Base-by-base conservation (phyloP, 2,329 filamentous ascomycete species). In the Rhynchosporium graminicola region DNA sequence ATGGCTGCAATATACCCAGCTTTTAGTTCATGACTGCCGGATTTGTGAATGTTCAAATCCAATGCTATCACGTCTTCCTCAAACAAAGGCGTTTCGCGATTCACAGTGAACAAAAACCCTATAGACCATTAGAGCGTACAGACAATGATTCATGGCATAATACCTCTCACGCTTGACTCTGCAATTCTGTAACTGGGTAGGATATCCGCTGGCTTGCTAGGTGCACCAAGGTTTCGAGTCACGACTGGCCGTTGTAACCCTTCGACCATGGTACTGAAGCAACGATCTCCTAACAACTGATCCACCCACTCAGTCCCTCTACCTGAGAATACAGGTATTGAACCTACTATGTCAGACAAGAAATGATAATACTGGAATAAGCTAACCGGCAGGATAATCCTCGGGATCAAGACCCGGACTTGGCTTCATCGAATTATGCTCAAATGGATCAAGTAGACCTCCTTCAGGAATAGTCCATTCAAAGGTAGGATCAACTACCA, bases 1-100 rank as follows among this genome's bases (percentile, higher is more conserved):
- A 57, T 36, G 9, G 54, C 54, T 26, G 54, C 54, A n/a, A 57
- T 57, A 26, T 57, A 57, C 10, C 40, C 54, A 28, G 43, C 54
- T 33, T 33, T 33, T 9, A 57, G 40, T 1, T 9, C 26, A 26
- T 46, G 40, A 6, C 29, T 45, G 8, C 54, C 54, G 3, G 26
- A 26, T 36, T 45, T 26, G 29, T 57, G 54, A 33, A 10, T 20
- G 3, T 33, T 45, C 13, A 57, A 28, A 46, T 31, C n/a, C 42
- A 20, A n/a, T 7, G 29, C 38, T 12, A 57, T 33, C 9, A 26
- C 13, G 6, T 57, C 54, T 33, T 46, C 42, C 13, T 57, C 26
- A 57, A 57, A 57, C 13, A 57, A 33, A 33, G 54, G 38, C 3
- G 38, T 10, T 45, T 57, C 38, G 10, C 3, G 10, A 13, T 57